phyloP scores from a whole-genome alignment of 768 basidiomycete genomes.

The Suillus tomentosus region DNA sequence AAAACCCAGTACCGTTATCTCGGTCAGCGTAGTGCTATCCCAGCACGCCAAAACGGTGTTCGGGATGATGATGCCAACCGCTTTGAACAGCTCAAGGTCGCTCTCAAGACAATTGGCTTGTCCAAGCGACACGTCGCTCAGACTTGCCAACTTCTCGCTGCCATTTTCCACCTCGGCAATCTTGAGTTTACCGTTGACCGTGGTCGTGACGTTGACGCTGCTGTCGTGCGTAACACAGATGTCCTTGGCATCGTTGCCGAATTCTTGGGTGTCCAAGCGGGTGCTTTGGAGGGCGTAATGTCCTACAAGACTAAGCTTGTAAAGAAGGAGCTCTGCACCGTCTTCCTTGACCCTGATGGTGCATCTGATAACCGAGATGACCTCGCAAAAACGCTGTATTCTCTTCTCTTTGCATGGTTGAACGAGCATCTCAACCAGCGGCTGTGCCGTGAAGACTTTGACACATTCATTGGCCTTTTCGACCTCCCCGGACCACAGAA shows the following conservation, averaged over 20 bases:
- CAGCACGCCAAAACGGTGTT: conserved; percentile 45
- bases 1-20: conserved; percentile 86
- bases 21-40: conserved; percentile 59
- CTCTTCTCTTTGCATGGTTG: conserved; percentile 93
- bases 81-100: conserved; percentile 93
- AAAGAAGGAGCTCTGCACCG: conserved; percentile 95
- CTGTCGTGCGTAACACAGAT: conserved; percentile 86
- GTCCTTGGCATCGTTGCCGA: conserved; percentile 83
- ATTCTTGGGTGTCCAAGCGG: conserved; percentile 81
- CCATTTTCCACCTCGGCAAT: conserved; percentile 95
- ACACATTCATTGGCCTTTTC: conserved; percentile 89
- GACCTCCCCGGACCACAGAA: conserved; percentile 95
- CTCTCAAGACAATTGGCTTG: conserved; percentile 89
- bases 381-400: conserved; percentile 91
- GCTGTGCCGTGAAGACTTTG: conserved; percentile 91
- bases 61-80: conserved; percentile 82
- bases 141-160: conserved; percentile 91
- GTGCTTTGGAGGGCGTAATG: conserved; percentile 74
- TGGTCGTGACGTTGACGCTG: conserved; percentile 85
- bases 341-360: conserved; percentile 93
- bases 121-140: conserved; percentile 95
- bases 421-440: conserved; percentile 96
- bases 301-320: conserved; percentile 92
- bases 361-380: conserved; percentile 93
- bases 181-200: conserved; percentile 89